Percentiles rank a stretch among this genome's conserved stretches.
Conservation (phyloP, 2,329 filamentous ascomycete genomes). For the Cryoendolithus antarcticus region DNA sequence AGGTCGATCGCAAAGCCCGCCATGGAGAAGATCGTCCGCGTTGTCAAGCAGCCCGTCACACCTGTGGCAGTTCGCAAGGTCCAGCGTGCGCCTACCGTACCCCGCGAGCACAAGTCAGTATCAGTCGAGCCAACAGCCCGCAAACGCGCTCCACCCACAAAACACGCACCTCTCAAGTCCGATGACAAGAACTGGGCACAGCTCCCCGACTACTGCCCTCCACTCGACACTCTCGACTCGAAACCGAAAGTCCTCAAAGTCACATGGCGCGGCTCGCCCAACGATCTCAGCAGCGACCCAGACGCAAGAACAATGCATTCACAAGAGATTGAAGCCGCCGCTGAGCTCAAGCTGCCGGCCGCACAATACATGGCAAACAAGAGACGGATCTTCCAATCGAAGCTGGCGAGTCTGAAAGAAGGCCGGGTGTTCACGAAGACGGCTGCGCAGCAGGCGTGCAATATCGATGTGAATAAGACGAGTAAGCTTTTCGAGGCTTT, state of each 20-base stretch:
- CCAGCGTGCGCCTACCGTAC: background rate
- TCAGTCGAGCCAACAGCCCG: conserved; percentile 5
- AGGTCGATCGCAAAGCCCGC: background rate
- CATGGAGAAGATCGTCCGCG: too few relatives aligned
- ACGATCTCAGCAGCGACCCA: conserved; percentile 59
- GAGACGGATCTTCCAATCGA: conserved; percentile 73
- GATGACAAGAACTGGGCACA: conserved; percentile 14
- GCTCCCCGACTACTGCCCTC: conserved; percentile 17
- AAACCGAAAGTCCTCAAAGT: conserved; percentile 7
- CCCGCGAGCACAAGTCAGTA: conserved; percentile 3
- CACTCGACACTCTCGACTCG: conserved; percentile 12
- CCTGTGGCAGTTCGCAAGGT: conserved; percentile 1
- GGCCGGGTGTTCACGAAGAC: conserved; percentile 89
- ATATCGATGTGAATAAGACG: conserved; percentile 96
- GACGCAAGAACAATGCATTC: conserved; percentile 59
- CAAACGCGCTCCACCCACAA: conserved; percentile 6
- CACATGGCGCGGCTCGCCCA: conserved; percentile 6
- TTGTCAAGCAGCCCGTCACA: too few relatives aligned
- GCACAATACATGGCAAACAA: conserved; percentile 88
- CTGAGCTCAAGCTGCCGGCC: conserved; percentile 69
- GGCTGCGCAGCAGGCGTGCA: conserved; percentile 89
- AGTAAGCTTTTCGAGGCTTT: conserved; percentile 86
- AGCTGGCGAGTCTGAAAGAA: conserved; percentile 52
- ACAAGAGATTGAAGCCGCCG: conserved; percentile 65
- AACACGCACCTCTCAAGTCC: conserved; percentile 8